Base-by-base conservation (phyloP, 495 filamentous ascomycete genomes). In the Acidiella bohemica region DNA sequence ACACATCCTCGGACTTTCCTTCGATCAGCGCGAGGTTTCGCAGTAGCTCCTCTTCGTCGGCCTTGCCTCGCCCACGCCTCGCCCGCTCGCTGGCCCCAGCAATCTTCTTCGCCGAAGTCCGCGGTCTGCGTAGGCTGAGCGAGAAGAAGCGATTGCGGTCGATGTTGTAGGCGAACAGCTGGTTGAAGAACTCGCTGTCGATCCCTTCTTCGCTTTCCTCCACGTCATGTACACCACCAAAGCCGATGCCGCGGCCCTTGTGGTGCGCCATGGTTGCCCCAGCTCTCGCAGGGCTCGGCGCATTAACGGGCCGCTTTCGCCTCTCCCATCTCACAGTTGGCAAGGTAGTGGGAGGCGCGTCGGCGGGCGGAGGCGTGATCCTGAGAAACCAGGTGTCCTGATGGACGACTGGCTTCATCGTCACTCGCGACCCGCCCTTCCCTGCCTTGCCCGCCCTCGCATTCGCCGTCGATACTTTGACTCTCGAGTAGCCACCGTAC, bases 121-220 rank as follows among this genome's bases (percentile, higher is more conserved):
- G 70, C 14, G 84, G 72, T 45, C 81, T 80, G 27, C 85, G 68
- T 30, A 96, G 62, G n/a, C 61, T 63, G 33, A 96, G 61, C 7
- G 76, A 81, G 59, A 95, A 94, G 60, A 90, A 97, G 8, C 90
- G 71, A 46, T 97, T 97, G 28, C 86, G 71, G 45, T 97, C 90
- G 17, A 87, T 78, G 47, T 86, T 93, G 83, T 85, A 96, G 14
- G 84, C 82, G 52, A 76, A 88, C 14, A 95, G 57, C 23, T 71
- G 67, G 53, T 94, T 84, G 57, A 96, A 96, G 60, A 97, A 97
- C 53, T 94, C 84, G 53, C 82, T 90, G 13, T 96, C 85, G 27
- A 97, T 87, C 9, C 81, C 85, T 60, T 97, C 90, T 54, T 97
- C 90, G 46, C 71, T 92, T 54, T 93, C 71, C 54, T 93, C 86